Evolutionary conservation across 371 early-diverging fungal species (phyloP), one percentile per base, ranked within the genome.

Genomic region (Apophysomyces variabilis): DNA sequence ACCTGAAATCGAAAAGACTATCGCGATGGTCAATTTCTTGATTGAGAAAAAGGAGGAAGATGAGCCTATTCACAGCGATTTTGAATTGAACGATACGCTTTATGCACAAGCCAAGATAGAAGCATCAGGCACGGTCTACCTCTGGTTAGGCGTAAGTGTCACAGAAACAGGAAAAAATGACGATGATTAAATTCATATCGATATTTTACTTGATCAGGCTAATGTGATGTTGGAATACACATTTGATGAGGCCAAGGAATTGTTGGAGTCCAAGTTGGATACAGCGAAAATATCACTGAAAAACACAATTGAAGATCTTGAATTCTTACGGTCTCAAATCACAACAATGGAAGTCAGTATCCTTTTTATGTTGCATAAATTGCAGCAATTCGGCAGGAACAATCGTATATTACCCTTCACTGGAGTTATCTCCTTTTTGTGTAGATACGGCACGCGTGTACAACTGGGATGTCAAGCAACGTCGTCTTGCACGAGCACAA

Each of bases 341-440:
- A 98, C 99, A 4, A 97, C 96, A 35, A 96, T 97, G 95, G 99
- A 98, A 82, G 99, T 98, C 83, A 98, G 87, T 87, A 85, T 79
- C 78, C 76, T 78, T 83, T 78, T 78, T 44, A 41, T 21, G 18
- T 61, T 38, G 26, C 14, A 45, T 38, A 8, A 32, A 60, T 45
- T 9, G 21, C 54, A 72, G 16, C 16, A 13, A 9, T 26, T 32
- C 5, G 46, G 41, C 12, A 46, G 36, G 13, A 36, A 36, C 9
- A 46, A 14, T 58, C n/a, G 41, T 47, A 5, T 18, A n/a, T 70
- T 47, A 54, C 4, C 54, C 70, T 66, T 47, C 46, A 61, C 61
- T 69, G 43, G 6, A 18, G 21, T 61, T 54, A 37, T 39, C 61
- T 63, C 64, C 56, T 62, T 41, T 11, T 59, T 61, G 41, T 65